Base-by-base conservation (phyloP, 306 rosid species). In the Glycyrrhiza uralensis region DNA sequence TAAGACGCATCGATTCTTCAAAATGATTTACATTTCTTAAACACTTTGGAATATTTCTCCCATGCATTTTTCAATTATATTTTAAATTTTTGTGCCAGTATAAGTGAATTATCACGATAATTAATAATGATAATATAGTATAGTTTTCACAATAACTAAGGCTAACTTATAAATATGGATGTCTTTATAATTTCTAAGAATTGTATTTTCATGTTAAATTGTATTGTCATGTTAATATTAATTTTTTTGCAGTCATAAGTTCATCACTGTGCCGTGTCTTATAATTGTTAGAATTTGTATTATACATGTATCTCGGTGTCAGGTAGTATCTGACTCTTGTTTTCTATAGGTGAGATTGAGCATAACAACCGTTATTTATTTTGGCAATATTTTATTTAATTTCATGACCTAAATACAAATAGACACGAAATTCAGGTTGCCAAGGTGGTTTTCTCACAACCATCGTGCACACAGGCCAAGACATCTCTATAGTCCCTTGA, bases 401-500 rank as follows among this genome's bases (percentile, higher is more conserved):
- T 38, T 1, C 14, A 41, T 23, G 7, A 45, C 36, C n/a, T n/a
- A n/a, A n/a, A n/a, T 18, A 11, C 11, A 18, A 9, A 32, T 3
- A 35, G 36, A 60, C 6, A 41, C 56, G 26, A 15, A 69, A 15
- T 59, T 86, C 42, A 87, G 4, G 75, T 2, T n/a, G 98, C 95
- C 33, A 76, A 35, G 39, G 93, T 88, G 9, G 87, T 90, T 41
- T 85, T 69, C 58, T 83, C 86, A 38, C 97, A 90, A 58, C 91
- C 87, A 79, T 87, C 90, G 0, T 80, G 96, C 29, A 87, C 89
- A 33, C 97, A 93, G 15, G 98, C 88, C 62, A 93, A 78, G 17
- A 90, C 93, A 79, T 93, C 89, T 71, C 69, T 79, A 18, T 90
- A 90, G 72, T 88, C 90, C 28, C 96, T 90, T 2, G 86, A 81